A percentile compares a stretch with the other conserved stretches of the same genome.
These are phyloP conservation scores for Austropuccinia psidii DNA, from an alignment of 1,284 basidiomycete genomes.

Conservation along the genomic window DNA sequence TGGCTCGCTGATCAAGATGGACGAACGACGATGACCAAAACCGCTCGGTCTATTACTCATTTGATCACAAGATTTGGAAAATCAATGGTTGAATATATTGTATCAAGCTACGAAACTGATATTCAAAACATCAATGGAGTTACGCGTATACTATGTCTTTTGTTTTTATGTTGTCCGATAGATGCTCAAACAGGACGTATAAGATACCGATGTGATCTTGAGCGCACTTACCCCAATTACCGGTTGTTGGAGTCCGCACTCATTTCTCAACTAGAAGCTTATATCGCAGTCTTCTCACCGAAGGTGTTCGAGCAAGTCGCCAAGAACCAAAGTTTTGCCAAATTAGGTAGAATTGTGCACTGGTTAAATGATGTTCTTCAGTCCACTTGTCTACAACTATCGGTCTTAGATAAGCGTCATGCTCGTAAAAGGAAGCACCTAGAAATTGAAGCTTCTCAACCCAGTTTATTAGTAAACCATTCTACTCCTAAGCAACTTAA, in stretches of 20 bases:
- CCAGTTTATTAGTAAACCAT: background rate
- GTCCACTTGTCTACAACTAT: background rate
- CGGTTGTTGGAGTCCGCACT: slow-evolving; percentile 14
- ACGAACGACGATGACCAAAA: background rate
- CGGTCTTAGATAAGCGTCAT: too few relatives aligned
- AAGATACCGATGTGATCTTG: background rate
- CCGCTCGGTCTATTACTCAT: slow-evolving; percentile 4
- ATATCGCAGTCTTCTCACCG: slow-evolving; percentile 8
- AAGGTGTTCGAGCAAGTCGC: slow-evolving; percentile 1
- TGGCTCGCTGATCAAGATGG: slow-evolving; percentile 23
- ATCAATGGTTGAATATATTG: slow-evolving; percentile 17
- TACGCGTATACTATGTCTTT: slow-evolving; percentile 17
- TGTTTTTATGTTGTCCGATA: slow-evolving; percentile 22
- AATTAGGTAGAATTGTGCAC: slow-evolving; percentile 14
- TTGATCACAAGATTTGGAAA: slow-evolving; percentile 15
- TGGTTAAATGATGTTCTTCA: slow-evolving; percentile 11
- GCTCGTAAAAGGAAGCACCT: slow-evolving; percentile 9
- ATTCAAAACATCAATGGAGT: background rate
- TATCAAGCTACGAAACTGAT: slow-evolving; percentile 23
- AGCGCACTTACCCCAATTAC: slow-evolving; percentile 15
- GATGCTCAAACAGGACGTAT: background rate
- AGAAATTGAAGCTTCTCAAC: background rate
- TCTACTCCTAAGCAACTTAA: background rate
- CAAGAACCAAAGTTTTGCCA: background rate
- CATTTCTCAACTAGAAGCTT: slow-evolving; percentile 16